phyloP scores from a whole-genome alignment of 768 basidiomycete genomes.

The Pluteus cervinus region DNA sequence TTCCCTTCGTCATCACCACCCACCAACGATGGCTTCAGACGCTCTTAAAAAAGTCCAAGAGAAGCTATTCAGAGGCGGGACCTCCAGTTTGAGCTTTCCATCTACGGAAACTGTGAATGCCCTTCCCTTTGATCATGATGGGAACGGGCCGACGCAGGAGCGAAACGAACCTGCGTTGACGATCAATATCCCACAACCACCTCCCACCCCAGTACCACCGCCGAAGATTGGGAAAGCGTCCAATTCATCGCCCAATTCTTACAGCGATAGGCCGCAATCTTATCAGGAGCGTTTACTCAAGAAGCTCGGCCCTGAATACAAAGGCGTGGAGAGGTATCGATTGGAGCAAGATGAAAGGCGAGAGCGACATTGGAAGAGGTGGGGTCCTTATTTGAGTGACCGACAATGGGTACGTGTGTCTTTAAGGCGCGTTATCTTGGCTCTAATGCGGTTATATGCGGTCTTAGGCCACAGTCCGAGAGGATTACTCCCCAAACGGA shows the following conservation, averaged over 20 bases:
- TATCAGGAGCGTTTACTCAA: constrained; percentile 65
- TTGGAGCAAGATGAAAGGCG: constrained; percentile 77
- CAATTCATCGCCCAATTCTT: constrained; percentile 27
- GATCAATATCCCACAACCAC: constrained; percentile 66
- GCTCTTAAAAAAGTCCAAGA: constrained; percentile 63
- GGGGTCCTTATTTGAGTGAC: constrained; percentile 97
- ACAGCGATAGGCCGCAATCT: constrained; percentile 18
- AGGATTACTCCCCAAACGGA: constrained; percentile 96
- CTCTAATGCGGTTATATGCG: constrained; percentile 10
- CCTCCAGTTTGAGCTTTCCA: constrained; percentile 7
- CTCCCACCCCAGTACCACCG: constrained; percentile 32
- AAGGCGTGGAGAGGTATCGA: constrained; percentile 77
- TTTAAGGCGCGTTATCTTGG: constrained; percentile 4
- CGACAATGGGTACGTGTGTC: constrained; percentile 85
- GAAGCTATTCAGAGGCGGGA: constrained; percentile 53
- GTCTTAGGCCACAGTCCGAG: constrained; percentile 88
- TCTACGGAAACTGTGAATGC: too few relatives aligned
- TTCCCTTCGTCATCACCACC: too few relatives aligned
- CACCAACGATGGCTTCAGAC: constrained; percentile 31
- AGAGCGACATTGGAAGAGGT: constrained; percentile 93
- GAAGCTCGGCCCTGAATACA: constrained; percentile 64
- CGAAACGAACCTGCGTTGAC: constrained; percentile 33
- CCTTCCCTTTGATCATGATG: too few relatives aligned
- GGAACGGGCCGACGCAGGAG: too few relatives aligned
- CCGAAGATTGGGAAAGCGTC: constrained; percentile 39